A percentile compares a stretch with the other conserved stretches of the same genome.
Evolutionary conservation across 1,284 basidiomycete species (phyloP).

Genomic region (Somion occarium): DNA sequence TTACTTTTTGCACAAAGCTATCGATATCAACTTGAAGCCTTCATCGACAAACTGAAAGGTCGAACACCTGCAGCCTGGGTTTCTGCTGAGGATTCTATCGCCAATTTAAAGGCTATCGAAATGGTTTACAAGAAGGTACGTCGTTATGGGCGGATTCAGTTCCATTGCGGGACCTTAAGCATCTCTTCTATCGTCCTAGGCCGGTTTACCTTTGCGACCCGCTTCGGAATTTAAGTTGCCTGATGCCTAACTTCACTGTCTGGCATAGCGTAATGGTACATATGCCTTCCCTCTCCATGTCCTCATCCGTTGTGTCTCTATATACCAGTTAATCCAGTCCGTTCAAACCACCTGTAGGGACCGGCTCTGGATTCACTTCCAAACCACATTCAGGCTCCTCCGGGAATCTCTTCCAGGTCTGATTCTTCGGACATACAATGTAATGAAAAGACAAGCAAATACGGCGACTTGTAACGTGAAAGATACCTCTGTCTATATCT

Average conservation of each 20-base stretch:
- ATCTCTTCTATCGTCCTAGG: not conserved
- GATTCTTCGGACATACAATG: not conserved
- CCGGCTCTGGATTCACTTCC: not conserved
- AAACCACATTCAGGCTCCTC: not conserved
- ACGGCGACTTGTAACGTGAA: not conserved
- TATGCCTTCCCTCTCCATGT: too few species aligned
- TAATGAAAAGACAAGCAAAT: not conserved
- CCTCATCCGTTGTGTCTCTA: too few species aligned
- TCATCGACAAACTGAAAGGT: slow-evolving; percentile 13
- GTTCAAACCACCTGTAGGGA: too few species aligned
- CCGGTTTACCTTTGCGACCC: slow-evolving; percentile 1
- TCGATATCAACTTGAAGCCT: slow-evolving; percentile 16
- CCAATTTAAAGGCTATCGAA: slow-evolving; percentile 14
- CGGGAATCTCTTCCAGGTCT: not conserved
- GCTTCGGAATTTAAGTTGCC: slow-evolving; percentile 2
- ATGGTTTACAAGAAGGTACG: slow-evolving; percentile 14
- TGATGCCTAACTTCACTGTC: not conserved
- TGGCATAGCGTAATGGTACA: too few species aligned
- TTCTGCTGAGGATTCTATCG: slow-evolving; percentile 10
- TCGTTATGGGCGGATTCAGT: slow-evolving; percentile 10
- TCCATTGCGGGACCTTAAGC: not conserved
- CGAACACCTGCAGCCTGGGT: slow-evolving; percentile 13
- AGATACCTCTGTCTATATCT: not conserved
- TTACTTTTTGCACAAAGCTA: too few species aligned
- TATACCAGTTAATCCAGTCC: too few species aligned